Evolutionary conservation across 495 filamentous ascomycete genomes (phyloP).

Genomic region (Xylona heveae): DNA sequence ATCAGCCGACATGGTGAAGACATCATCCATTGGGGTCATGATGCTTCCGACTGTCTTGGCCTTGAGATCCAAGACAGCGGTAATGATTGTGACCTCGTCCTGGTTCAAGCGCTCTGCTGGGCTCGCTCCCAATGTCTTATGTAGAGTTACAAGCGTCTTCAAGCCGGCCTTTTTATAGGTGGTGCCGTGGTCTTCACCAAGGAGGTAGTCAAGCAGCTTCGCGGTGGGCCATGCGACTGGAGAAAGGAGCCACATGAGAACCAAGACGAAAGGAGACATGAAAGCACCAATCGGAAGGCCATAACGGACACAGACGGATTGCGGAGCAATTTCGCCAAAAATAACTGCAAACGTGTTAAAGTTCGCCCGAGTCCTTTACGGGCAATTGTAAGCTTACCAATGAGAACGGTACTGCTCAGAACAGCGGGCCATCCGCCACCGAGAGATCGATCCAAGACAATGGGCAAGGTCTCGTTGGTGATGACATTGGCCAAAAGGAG

Average conservation of each 20-base stretch:
- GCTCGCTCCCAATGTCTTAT: slow-evolving; percentile 70
- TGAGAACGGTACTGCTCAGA: slow-evolving; percentile 73
- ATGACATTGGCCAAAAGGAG: slow-evolving; percentile 90
- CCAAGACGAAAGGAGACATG: slow-evolving; percentile 74
- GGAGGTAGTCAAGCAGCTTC: slow-evolving; percentile 67
- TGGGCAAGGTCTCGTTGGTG: slow-evolving; percentile 91
- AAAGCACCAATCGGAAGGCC: slow-evolving; percentile 90
- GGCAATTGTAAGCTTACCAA: slow-evolving; percentile 36
- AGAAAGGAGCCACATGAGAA: slow-evolving; percentile 77
- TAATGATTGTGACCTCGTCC: slow-evolving; percentile 97
- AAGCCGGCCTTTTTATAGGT: slow-evolving; percentile 91
- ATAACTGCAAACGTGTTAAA: slow-evolving; percentile 45
- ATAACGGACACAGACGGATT: slow-evolving; percentile 91
- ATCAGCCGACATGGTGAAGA: slow-evolving; percentile 86
- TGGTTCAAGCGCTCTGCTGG: slow-evolving; percentile 76
- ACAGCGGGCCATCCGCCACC: slow-evolving; percentile 93
- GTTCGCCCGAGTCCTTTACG: background rate
- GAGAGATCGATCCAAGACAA: slow-evolving; percentile 80
- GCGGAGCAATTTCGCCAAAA: slow-evolving; percentile 89
- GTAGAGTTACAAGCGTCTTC: slow-evolving; percentile 77
- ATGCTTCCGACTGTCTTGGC: slow-evolving; percentile 86
- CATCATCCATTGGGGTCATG: slow-evolving; percentile 96
- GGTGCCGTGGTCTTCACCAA: slow-evolving; percentile 83
- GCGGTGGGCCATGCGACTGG: slow-evolving; percentile 79
- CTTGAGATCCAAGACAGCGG: slow-evolving; percentile 85